Base-by-base conservation (phyloP, 805 yeast species). In the Saturnispora galanensis region DNA sequence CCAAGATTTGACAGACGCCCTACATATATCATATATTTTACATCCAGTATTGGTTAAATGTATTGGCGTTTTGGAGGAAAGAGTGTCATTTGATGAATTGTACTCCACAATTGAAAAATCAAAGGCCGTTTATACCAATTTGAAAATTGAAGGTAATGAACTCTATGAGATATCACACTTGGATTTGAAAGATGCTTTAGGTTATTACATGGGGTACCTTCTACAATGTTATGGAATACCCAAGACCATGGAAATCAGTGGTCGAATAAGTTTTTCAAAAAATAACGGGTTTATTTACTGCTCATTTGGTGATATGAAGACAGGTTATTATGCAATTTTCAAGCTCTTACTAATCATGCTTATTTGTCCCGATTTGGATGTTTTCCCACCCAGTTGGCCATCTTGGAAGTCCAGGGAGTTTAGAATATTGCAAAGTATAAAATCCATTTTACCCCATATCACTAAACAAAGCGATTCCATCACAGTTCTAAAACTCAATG, bases 361-460 rank as follows among this genome's bases (percentile, higher is more conserved):
- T n/a, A n/a, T 40, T 5, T 40, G 42, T 33, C 21, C 33, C 11
- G 31, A 40, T 18, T 13, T 40, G 5, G 28, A 18, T 28, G 28
- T 40, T 13, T 40, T 33, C 16, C 42, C 42, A 12, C 12, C 31
- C 5, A 18, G 29, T 26, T 40, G 42, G 42, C 42, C 42, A 13
- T 40, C 42, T 32, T 40, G 42, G 42, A 40, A 40, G 21, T 40
- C 42, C 4, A 40, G 37, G 15, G 42, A 40, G 31, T 40, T 40
- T 33, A 40, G 42, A 12, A 31, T 40, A n/a, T 40, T 40, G 17
- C 42, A 40, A 10, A 32, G 42, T 26, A 40, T 40, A 15, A 40
- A 40, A 40, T 13, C 31, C 13, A 10, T 40, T 10, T 18, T 40
- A 18, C n/a, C n/a, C 12, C 18, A 17, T 10, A 16, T 35, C 2